phyloP scores from a whole-genome alignment of 371 early-diverging fungal species.

The Apophysomyces sp. region DNA sequence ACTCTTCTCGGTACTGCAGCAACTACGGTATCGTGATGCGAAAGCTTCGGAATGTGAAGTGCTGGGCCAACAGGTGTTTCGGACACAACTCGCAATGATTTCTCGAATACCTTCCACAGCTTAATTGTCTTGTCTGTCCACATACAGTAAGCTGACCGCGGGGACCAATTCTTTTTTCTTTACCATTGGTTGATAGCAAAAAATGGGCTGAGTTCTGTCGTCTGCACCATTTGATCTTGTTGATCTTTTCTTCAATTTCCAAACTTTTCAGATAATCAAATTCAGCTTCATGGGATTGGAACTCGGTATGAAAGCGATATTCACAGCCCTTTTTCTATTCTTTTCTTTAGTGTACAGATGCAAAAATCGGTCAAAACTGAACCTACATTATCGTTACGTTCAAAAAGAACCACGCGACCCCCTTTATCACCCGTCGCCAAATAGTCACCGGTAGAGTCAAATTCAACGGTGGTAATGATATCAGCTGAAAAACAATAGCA shows the following conservation, averaged over 20 bases:
- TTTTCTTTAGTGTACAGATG: not conserved
- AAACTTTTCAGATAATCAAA: slow-evolving; percentile 96
- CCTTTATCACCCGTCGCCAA: slow-evolving; percentile 93
- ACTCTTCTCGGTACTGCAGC: slow-evolving; percentile 83
- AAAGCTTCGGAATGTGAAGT: slow-evolving; percentile 73
- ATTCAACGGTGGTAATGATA: slow-evolving; percentile 92
- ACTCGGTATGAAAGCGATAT: slow-evolving; percentile 92
- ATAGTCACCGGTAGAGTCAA: slow-evolving; percentile 89
- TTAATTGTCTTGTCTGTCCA: slow-evolving; percentile 87
- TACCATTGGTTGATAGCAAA: slow-evolving; percentile 89
- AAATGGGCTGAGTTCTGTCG: slow-evolving; percentile 86
- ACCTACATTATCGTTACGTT: slow-evolving; percentile 83
- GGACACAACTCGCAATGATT: slow-evolving; percentile 76
- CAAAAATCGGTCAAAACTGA: no score
- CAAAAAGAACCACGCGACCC: slow-evolving; percentile 90
- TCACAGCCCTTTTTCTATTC: slow-evolving; percentile 87
- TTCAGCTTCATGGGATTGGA: slow-evolving; percentile 94
- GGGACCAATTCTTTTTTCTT: not conserved
- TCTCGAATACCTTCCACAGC: slow-evolving; percentile 92
- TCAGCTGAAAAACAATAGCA: slow-evolving; percentile 63
- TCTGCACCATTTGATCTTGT: slow-evolving; percentile 89
- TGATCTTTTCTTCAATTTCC: slow-evolving; percentile 96
- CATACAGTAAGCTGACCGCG: not conserved
- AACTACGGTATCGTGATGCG: slow-evolving; percentile 80
- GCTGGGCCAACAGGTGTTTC: slow-evolving; percentile 53